Evolutionary conservation across 1,284 basidiomycete species (phyloP), one percentile per base, ranked within the genome.

Genomic region (Spongispora temasekensis): DNA sequence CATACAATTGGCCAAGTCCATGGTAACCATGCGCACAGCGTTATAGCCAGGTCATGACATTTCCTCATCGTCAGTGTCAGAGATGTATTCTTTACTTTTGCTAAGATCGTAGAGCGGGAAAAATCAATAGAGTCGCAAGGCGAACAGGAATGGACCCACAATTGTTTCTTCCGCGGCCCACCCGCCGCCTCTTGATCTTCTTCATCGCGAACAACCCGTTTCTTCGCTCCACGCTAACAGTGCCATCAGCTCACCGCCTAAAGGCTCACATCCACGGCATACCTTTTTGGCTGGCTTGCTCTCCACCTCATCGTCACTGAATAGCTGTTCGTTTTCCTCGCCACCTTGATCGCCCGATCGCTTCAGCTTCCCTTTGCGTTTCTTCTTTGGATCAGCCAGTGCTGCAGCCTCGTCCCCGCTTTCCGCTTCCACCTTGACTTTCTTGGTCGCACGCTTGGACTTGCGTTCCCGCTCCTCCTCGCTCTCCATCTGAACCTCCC

Each of bases 31-130:
- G n/a, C n/a, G n/a, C n/a, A n/a, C n/a, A 46, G 23, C 8, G 13
- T 15, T 46, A 3, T 5, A 6, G 25, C 19, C 15, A 19, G 44
- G 44, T 76, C 73, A 81, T 57, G 77, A 72, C 79, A 81, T 87
- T 58, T 90, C 89, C 61, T 90, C 89, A 50, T 91, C 89, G 69
- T 92, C 90, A 5, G 89, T 90, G 71, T 91, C 89, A 5, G 88
- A 89, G 55, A 93, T 83, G 68, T 86, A 82, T 68, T 88, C 90
- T 72, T 90, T 91, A 71, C 89, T 91, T 79, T 91, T 92, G 69
- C 90, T 92, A 51, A 34, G 31, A n/a, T 52, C 30, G 27, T 50
- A 6, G 5, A 21, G 52, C 4, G 42, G 25, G 13, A 17, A 28
- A 17, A 48, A 13, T 23, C 31, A 23, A 28, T 23, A 28, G 21